Conservation (phyloP, 2,329 filamentous ascomycete species). For the Aspergillus tanneri region DNA sequence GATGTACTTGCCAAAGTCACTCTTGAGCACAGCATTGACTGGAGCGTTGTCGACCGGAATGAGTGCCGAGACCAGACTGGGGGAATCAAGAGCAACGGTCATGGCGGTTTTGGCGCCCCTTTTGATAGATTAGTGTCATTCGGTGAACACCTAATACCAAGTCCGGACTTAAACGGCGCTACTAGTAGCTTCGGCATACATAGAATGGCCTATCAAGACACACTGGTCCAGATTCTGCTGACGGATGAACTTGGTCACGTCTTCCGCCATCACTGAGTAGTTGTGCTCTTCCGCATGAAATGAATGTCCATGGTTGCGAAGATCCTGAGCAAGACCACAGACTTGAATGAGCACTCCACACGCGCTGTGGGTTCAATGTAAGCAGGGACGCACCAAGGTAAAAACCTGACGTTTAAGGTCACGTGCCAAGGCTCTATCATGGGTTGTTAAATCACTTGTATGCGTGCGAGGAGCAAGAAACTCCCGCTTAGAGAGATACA, state of each 20-base stretch:
- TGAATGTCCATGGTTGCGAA: conserved; percentile 90
- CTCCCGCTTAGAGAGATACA: conserved; percentile 48
- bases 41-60: conserved; percentile 91
- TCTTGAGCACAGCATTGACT: conserved; percentile 71
- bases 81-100: conserved; percentile 73
- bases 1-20: conserved; percentile 76
- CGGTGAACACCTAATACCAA: conserved; percentile 1
- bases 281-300: conserved; percentile 74
- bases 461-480: neutral
- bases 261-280: conserved; percentile 77
- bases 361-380: neutral
- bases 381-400: conserved; percentile 61
- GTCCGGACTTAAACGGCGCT: neutral
- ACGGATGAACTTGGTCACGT: conserved; percentile 75
- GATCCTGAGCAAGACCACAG: conserved; percentile 58
- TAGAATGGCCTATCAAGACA: conserved; percentile 88
- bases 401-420: conserved; percentile 80
- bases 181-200: conserved; percentile 57
- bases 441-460: neutral
- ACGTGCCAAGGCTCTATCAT: conserved; percentile 65
- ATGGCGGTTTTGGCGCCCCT: conserved; percentile 93
- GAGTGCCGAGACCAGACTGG: conserved; percentile 66
- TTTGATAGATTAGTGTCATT: neutral
- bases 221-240: conserved; percentile 67
- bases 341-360: neutral